Conservation (phyloP, 345 rosid genomes). For the Triadica sebifera region DNA sequence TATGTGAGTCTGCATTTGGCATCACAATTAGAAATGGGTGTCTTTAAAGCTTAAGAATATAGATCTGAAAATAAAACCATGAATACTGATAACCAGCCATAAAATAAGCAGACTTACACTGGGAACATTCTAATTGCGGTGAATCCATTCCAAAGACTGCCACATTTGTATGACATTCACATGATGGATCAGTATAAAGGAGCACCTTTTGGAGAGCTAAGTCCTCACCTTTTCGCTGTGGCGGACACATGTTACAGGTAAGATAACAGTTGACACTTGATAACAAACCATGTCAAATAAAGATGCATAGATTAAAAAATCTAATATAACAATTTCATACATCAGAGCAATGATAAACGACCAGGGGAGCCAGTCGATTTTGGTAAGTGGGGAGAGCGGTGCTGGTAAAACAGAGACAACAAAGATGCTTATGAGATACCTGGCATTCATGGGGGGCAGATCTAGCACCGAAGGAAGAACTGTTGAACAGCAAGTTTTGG, state of each 20-base stretch:
- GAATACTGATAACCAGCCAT: conserved; percentile 28
- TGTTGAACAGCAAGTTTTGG: conserved; percentile 78
- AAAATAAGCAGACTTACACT: conserved; percentile 52
- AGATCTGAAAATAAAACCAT: background rate
- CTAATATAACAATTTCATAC: conserved; percentile 6
- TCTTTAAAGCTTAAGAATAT: conserved; percentile 1
- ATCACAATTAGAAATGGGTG: background rate
- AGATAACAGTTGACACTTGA: background rate
- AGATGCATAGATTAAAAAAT: background rate
- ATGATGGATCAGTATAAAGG: conserved; percentile 69
- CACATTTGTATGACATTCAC: conserved; percentile 56
- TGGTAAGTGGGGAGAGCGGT: conserved; percentile 91
- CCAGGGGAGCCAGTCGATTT: conserved; percentile 63
- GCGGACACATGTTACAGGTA: conserved; percentile 65
- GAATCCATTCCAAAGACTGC: conserved; percentile 59
- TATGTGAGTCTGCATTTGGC: conserved; percentile 44
- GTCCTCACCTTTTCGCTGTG: conserved; percentile 60
- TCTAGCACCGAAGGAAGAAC: conserved; percentile 66
- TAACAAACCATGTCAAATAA: background rate
- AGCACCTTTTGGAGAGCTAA: conserved; percentile 61
- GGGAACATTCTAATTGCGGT: conserved; percentile 66
- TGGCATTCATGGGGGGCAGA: conserved; percentile 87
- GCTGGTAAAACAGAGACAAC: conserved; percentile 95
- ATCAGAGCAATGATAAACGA: conserved; percentile 71
- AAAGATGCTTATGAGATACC: conserved; percentile 89